Base-by-base conservation (phyloP, 805 yeast genomes). In the Ogataea populi-albae region DNA sequence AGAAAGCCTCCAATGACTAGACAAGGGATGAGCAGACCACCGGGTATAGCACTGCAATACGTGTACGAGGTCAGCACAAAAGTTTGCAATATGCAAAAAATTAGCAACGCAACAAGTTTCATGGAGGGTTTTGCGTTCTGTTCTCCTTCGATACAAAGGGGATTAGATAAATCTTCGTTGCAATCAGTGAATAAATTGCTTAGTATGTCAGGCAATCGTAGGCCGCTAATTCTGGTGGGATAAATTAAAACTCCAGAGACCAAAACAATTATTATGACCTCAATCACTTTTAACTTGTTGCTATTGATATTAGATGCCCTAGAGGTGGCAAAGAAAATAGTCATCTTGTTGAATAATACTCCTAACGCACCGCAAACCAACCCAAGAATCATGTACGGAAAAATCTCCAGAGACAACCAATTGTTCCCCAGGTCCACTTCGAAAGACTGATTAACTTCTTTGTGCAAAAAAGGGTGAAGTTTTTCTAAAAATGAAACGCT, bases 361-460 rank as follows among this genome's bases (percentile, higher is more conserved):
- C 94, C 93, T 50, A 73, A 72, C 6, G 73, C 34, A 0, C 93
- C 95, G 28, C 95, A 91, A 6, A 76, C 33, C 1, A 76, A 57
- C 0, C 95, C 96, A 14, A 86, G 60, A 1, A 78, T 23, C n/a
- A 81, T 61, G 51, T 86, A 87, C 1, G 94, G 93, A 5, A 82
- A 45, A 3, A 81, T 58, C 50, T 86, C 96, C 53, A 82, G 56
- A 31, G 72, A 63, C 15, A 84, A 67, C 93, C 95, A 87, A 38
- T 76, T 70, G 46, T 82, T 72, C 50, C 81, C 81, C 34, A 81
- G 78, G 34, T 74, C 73, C 43, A 80, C 84, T n/a, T 76, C 77
- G 46, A 74, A 79, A 32, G 82, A 73, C 24, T 55, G 52, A 26
- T 47, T 54, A 12, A 54, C 48, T 20, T 66, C 53, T 32, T 70